Conservation (phyloP, 2,329 filamentous ascomycete species). For the Ophiostoma angusticollis region DNA sequence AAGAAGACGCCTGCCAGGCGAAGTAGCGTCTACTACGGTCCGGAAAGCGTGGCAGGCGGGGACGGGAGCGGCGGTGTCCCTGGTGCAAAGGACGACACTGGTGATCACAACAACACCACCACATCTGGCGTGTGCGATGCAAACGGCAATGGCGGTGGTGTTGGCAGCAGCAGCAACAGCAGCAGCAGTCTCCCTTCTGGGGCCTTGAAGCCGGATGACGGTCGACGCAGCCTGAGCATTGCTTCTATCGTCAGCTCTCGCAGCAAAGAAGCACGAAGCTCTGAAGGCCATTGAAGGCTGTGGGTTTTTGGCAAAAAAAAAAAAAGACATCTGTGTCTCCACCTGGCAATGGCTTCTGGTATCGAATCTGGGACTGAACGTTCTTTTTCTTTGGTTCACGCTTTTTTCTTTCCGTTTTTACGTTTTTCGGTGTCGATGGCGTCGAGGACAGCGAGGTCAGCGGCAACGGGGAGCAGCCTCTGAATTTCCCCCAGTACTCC, state of each 20-base stretch:
- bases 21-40: not conserved
- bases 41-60: not conserved
- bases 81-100: not conserved
- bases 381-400: too few species aligned
- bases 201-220: not conserved
- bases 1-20: slow-evolving; percentile 7
- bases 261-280: slow-evolving; percentile 2
- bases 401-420: too few species aligned
- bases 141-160: not conserved
- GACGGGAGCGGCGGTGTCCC: too few species aligned
- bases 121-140: not conserved
- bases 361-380: too few species aligned
- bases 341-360: too few species aligned
- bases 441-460: too few species aligned
- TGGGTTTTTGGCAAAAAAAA: not conserved
- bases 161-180: not conserved
- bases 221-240: slow-evolving; percentile 5
- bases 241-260: slow-evolving; percentile 8
- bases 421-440: too few species aligned
- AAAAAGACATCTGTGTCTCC: not conserved
- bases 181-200: not conserved
- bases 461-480: too few species aligned
- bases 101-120: not conserved
- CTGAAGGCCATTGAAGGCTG: not conserved
- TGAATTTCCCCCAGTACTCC: too few species aligned